These are phyloP conservation scores for Magnolia kwangsiensis DNA, from an alignment of 164 flowering plant species.

Conservation along the genomic window DNA sequence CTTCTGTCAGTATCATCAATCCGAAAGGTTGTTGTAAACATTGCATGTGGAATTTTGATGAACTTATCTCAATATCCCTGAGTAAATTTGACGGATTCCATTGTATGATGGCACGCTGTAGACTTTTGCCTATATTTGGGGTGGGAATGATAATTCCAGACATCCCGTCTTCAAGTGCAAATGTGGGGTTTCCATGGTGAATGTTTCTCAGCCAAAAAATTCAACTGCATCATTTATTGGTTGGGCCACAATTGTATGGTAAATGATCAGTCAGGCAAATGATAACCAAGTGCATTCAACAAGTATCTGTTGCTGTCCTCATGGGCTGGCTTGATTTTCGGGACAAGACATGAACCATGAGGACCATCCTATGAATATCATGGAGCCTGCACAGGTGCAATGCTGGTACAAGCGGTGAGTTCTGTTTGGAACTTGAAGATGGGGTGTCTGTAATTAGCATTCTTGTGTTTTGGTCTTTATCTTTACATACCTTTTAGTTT, in stretches of 20 bases:
- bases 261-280: too few relatives aligned
- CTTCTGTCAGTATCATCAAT: constrained; percentile 57
- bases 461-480: not conserved
- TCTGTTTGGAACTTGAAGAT: not conserved
- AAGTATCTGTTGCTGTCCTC: too few relatives aligned
- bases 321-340: not conserved
- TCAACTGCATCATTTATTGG: too few relatives aligned
- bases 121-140: not conserved
- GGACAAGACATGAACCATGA: not conserved
- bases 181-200: too few relatives aligned
- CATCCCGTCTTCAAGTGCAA: not conserved
- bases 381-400: not conserved
- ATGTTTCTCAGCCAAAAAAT: too few relatives aligned
- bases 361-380: not conserved
- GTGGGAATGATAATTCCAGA: not conserved
- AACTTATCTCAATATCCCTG: not conserved
- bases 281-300: not conserved
- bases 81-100: not conserved
- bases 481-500: not conserved
- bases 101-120: not conserved
- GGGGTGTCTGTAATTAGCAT: not conserved
- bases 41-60: not conserved
- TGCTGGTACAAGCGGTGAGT: not conserved
- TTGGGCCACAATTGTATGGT: too few relatives aligned
- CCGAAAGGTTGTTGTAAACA: constrained; percentile 43